Base-by-base conservation (phyloP, 371 early-diverging fungal species). In the Rhizopus delemar region DNA sequence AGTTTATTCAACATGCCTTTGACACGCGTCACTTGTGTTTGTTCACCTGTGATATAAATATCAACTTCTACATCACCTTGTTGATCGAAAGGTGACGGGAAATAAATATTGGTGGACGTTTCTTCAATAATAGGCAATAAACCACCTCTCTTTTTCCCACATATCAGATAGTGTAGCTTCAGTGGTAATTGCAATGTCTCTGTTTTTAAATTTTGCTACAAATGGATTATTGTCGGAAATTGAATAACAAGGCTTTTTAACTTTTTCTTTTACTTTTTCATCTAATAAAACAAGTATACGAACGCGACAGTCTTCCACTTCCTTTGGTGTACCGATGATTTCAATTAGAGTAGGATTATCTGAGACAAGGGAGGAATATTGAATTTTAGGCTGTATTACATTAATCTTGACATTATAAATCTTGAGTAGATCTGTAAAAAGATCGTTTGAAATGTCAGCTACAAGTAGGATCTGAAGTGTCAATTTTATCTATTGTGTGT, bases 101-200 rank as follows among this genome's bases (percentile, higher is more conserved):
- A 64, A 63, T 88, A 89, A 46, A 90, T 81, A 59, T 80, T 85
- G 36, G 86, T 86, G 51, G 75, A 48, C 16, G 83, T 83, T 55
- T 84, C 83, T 51, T 85, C 78, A 82, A 90, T 87, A 49, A 90
- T 74, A 22, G 80, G 62, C 56, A 84, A 80, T 45, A 90, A 65
- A 5, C 75, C 76, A 32, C 73, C 75, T 8, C 86, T 77, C 55
- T 88, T 89, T 46, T 82, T 75, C 33, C 90, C 91, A 36, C 84
- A 82, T 36, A 90, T 62, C 53, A 83, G 63, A 57, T 79, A 69
- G 49, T 83, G 84, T 46, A 72, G 66, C 59, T 75, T 79, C 38
- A 62, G 63, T 15, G 73, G 73, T 54, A 73, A 64, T 51, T 51
- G 34, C 31, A 69, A 36, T n/a, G 57, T 64, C 50, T 73, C 67